Base-by-base conservation (phyloP, 2,329 filamentous ascomycete species). In the Colletotrichum liriopes region DNA sequence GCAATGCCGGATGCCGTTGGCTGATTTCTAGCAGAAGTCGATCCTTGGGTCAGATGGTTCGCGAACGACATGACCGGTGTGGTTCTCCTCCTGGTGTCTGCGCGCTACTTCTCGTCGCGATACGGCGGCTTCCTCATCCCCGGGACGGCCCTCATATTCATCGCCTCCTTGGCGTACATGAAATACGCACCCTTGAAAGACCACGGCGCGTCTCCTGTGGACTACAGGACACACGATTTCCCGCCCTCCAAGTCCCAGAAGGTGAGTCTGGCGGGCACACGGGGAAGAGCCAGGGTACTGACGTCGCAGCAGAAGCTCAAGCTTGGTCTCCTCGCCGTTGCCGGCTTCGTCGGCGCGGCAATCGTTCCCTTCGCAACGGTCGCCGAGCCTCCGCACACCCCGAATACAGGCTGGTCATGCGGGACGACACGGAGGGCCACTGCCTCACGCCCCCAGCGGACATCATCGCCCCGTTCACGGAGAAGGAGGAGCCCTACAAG, bases 11-110 rank as follows among this genome's bases (percentile, higher is more conserved):
- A n/a, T 65, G 12, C 67, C 37, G 8, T 29, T 58, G 18, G 23
- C 41, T 67, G 2, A 65, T 26, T 8, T 18, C 3, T 11, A 2
- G 14, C 45, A 81, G 78, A 80, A 66, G 77, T 78, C 63, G 77
- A 80, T 62, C 76, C 78, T 11, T 74, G 79, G 62, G 74, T 79
- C 58, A 78, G 80, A 64, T 81, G 79, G 70, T 74, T 80, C 55
- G 78, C 78, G 2, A 79, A 76, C 20, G 78, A 78, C 18, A 55
- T 77, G 8, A 78, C 78, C 1, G 78, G 78, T 2, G 76, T 75
- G 5, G 76, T 80, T 7, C 67, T 81, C 12, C 71, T 81, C 12
- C 77, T 78, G 45, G 54, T 78, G 6, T 79, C 77, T 20, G 75
- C 78, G 1, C 73, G 76, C 12, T 65, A 77, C 5, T 78, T 79